phyloP scores from a whole-genome alignment of 1,284 basidiomycete species.

The Trametes sp. region DNA sequence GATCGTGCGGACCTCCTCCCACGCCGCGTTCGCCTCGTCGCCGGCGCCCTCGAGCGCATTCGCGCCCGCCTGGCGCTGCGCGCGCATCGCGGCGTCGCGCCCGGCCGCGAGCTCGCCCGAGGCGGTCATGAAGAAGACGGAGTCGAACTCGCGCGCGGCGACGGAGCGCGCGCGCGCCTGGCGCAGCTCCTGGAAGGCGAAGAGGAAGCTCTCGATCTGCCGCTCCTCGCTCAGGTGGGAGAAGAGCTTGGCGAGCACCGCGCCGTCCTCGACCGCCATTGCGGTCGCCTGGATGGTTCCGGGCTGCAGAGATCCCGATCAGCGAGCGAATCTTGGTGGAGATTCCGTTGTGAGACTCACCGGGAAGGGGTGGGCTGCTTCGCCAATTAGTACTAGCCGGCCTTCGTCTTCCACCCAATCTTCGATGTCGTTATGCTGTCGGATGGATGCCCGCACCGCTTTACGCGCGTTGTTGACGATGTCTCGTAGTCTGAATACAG shows the following conservation, averaged over 20 bases:
- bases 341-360: conserved; percentile 45
- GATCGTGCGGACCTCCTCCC: conserved; percentile 38
- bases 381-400: conserved; percentile 38
- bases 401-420: conserved; percentile 41
- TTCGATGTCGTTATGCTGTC: conserved; percentile 35
- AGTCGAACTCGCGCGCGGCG: conserved; percentile 30
- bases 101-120: conserved; percentile 41
- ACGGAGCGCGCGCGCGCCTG: conserved; percentile 33
- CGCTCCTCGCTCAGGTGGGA: conserved; percentile 56
- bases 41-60: conserved; percentile 43
- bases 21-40: conserved; percentile 37
- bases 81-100: conserved; percentile 53
- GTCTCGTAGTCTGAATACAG: conserved; percentile 48
- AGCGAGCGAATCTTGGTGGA: conserved; percentile 9
- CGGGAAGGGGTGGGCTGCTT: conserved; percentile 60
- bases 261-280: conserved; percentile 59
- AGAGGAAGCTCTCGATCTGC: conserved; percentile 60
- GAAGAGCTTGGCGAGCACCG: conserved; percentile 64
- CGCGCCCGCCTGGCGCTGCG: conserved; percentile 47
- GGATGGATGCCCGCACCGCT: conserved; percentile 25
- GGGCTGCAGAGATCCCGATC: conserved; percentile 42
- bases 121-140: conserved; percentile 27
- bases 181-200: conserved; percentile 60
- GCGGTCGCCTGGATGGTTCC: conserved; percentile 46
- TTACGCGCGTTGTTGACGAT: conserved; percentile 38